phyloP scores from a whole-genome alignment of 2,329 filamentous ascomycete species.

The Tolypocladium pustulatum region DNA sequence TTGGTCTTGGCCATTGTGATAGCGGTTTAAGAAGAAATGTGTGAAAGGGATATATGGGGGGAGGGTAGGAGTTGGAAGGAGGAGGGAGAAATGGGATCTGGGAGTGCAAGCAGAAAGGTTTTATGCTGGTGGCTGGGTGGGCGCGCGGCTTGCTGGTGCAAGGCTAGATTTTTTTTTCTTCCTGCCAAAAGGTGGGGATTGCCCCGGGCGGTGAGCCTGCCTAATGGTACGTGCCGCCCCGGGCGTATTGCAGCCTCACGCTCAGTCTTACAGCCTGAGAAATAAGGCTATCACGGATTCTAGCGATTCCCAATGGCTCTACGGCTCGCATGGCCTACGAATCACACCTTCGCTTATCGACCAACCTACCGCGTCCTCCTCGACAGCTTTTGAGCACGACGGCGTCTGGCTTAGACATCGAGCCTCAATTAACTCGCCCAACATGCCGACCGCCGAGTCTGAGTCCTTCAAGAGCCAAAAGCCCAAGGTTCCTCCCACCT shows the following conservation, averaged over 20 bases:
- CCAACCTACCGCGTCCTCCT: background rate
- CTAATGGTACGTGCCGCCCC: slow-evolving; percentile 5
- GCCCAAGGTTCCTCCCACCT: slow-evolving; percentile 70
- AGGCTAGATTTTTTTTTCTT: slow-evolving; percentile 8
- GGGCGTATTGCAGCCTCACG: background rate
- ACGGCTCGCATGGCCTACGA: background rate
- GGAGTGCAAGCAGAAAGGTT: background rate
- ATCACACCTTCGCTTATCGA: background rate
- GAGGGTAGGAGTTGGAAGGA: background rate
- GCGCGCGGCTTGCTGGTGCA: slow-evolving; percentile 2
- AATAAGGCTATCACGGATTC: slow-evolving; percentile 11
- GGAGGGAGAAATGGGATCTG: background rate
- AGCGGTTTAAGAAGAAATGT: slow-evolving; percentile 2
- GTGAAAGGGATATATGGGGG: background rate
- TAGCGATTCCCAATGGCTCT: background rate
- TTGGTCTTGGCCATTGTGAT: slow-evolving; percentile 57
- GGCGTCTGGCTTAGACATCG: background rate
- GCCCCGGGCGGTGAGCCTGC: slow-evolving; percentile 22
- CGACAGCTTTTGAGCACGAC: slow-evolving; percentile 5
- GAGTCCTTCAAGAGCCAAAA: slow-evolving; percentile 74
- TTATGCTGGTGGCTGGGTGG: background rate
- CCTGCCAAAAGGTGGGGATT: slow-evolving; percentile 22
- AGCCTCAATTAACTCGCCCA: slow-evolving; percentile 12
- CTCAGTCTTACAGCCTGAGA: slow-evolving; percentile 14
- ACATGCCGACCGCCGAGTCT: slow-evolving; percentile 78